A percentile compares a stretch with the other conserved stretches of the same genome.
phyloP scores from a whole-genome alignment of 1,139 yeast species.

The Geotrichum candidum region DNA sequence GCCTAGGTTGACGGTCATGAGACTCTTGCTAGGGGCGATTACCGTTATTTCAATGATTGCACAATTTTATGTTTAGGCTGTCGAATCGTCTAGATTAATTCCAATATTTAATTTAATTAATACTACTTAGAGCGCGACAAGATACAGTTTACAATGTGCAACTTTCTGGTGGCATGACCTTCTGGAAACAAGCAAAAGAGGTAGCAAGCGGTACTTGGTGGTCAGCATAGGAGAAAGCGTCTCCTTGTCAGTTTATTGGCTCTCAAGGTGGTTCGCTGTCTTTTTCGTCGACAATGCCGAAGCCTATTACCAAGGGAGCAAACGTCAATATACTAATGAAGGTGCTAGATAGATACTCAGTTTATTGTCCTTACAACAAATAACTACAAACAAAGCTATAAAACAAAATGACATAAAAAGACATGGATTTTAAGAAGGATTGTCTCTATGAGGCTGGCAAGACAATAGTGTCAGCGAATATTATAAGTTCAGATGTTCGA shows the following conservation, averaged over 20 bases:
- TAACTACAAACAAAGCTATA: no score
- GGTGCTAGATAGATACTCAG: not conserved
- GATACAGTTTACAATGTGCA: not conserved
- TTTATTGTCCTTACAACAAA: no score
- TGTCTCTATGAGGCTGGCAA: no score
- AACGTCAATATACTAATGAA: not conserved
- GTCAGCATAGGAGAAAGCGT: not conserved
- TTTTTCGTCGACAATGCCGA: conserved; percentile 1
- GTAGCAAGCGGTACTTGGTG: not conserved
- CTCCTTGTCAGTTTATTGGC: not conserved
- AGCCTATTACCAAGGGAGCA: not conserved
- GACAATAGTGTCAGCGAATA: no score
- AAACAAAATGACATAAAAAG: no score
- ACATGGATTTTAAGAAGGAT: no score
- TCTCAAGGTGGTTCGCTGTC: not conserved
- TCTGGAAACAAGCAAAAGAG: not conserved
- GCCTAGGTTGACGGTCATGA: not conserved
- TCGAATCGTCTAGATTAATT: not conserved
- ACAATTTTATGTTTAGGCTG: not conserved
- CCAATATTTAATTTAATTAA: not conserved
- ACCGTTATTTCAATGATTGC: not conserved
- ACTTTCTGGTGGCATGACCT: not conserved
- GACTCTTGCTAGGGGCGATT: not conserved
- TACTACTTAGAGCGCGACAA: not conserved
- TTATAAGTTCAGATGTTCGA: no score